phyloP scores from a whole-genome alignment of 768 basidiomycete genomes.

The Obba rivulosa region DNA sequence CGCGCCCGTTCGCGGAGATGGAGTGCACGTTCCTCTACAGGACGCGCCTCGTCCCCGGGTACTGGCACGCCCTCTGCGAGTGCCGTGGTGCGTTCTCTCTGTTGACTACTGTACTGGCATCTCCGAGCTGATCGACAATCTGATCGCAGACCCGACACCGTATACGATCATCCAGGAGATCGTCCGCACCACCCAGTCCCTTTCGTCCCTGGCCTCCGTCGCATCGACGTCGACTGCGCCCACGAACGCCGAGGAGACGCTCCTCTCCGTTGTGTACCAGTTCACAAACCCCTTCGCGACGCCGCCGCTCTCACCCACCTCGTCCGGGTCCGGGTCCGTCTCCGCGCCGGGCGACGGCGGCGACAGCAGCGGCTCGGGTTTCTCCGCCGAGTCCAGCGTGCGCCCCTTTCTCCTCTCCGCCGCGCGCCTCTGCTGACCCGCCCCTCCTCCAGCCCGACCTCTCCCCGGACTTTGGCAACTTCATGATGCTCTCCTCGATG shows the following conservation, averaged over 20 bases:
- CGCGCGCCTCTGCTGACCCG: background rate
- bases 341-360: background rate
- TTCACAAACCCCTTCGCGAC: slow-evolving; percentile 18
- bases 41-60: slow-evolving; percentile 18
- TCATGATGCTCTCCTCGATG: slow-evolving; percentile 12
- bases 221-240: background rate
- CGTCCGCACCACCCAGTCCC: slow-evolving; percentile 8
- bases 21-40: slow-evolving; percentile 22
- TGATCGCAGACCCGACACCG: slow-evolving; percentile 13
- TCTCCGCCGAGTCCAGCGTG: slow-evolving; percentile 19
- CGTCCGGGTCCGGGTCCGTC: slow-evolving; percentile 1
- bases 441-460: slow-evolving; percentile 11
- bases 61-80: slow-evolving; percentile 19
- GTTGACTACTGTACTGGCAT: slow-evolving; percentile 2
- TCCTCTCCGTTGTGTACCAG: slow-evolving; percentile 20
- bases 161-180: slow-evolving; percentile 21
- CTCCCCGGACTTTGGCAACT: slow-evolving; percentile 15
- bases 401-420: slow-evolving; percentile 6
- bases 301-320: slow-evolving; percentile 19
- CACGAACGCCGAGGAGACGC: slow-evolving; percentile 8
- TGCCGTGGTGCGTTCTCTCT: slow-evolving; percentile 12
- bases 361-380: slow-evolving; percentile 13
- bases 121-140: background rate
- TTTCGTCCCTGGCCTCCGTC: background rate
- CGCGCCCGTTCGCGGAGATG: slow-evolving; percentile 15